phyloP scores from a whole-genome alignment of 306 rosid species.

The Citrullus colocynthis region DNA sequence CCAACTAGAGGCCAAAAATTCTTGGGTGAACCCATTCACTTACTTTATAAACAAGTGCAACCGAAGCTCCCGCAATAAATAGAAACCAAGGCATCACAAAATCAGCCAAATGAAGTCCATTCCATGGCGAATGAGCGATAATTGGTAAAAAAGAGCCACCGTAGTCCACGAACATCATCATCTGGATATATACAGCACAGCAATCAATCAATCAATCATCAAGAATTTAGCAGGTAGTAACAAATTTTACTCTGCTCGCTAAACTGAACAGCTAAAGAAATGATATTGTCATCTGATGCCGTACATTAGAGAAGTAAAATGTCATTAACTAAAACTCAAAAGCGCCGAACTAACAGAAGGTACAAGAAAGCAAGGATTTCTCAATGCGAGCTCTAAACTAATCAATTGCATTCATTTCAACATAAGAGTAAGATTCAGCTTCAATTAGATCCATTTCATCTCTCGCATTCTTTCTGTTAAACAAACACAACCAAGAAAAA shows the following conservation, averaged over 20 bases:
- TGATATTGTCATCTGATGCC: background rate
- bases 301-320: background rate
- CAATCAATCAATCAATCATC: background rate
- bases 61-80: constrained; percentile 69
- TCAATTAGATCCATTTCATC: background rate
- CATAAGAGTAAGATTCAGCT: background rate
- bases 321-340: background rate
- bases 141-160: constrained; percentile 56
- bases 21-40: background rate
- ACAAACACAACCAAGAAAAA: background rate
- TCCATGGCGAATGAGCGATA: constrained; percentile 73
- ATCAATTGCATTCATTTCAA: background rate
- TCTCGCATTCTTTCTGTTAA: background rate
- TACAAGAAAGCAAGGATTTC: background rate
- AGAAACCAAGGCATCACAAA: constrained; percentile 82
- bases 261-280: background rate
- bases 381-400: background rate
- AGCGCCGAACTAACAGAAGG: background rate
- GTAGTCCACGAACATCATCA: constrained; percentile 80
- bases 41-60: constrained; percentile 71
- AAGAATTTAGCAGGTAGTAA: background rate
- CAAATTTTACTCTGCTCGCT: background rate
- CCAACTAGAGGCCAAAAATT: background rate
- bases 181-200: constrained; percentile 23
- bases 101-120: constrained; percentile 77